Conservation (phyloP, 345 rosid species). For the Eutrema yunnanense region DNA sequence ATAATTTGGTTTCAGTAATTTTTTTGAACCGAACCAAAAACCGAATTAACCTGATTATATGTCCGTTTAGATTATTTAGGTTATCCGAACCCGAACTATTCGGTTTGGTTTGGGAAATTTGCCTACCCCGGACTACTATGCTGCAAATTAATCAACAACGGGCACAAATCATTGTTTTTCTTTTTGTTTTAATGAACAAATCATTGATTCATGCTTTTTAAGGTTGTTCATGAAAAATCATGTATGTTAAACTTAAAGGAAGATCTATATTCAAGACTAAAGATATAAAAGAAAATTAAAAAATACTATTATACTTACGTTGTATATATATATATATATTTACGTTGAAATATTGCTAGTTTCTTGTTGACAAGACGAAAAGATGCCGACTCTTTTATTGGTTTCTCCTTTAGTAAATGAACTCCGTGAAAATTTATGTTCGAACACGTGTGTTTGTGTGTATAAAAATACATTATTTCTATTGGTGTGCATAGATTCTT, state of each 20-base stretch:
- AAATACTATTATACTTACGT: neutral
- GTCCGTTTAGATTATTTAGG: no score
- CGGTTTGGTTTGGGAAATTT: no score
- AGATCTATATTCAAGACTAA: neutral
- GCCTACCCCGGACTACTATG: no score
- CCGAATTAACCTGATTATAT: no score
- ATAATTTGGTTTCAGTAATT: no score
- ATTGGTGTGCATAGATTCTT: constrained; percentile 17
- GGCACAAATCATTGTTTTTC: neutral
- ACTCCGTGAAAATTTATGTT: neutral
- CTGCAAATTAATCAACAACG: neutral
- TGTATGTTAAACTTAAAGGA: neutral
- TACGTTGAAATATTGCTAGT: neutral
- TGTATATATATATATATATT: no score
- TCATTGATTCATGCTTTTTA: neutral
- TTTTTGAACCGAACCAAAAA: no score
- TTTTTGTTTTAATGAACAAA: neutral
- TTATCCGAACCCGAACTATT: no score
- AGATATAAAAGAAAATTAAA: no score
- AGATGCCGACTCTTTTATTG: neutral
- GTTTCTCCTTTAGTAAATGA: constrained; percentile 10
- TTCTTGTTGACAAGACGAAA: neutral
- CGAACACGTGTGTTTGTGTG: neutral
- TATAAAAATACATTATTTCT: neutral
- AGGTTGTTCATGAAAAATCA: neutral